Conservation (phyloP, 768 basidiomycete species). For the Leccinum subtestaceum region DNA sequence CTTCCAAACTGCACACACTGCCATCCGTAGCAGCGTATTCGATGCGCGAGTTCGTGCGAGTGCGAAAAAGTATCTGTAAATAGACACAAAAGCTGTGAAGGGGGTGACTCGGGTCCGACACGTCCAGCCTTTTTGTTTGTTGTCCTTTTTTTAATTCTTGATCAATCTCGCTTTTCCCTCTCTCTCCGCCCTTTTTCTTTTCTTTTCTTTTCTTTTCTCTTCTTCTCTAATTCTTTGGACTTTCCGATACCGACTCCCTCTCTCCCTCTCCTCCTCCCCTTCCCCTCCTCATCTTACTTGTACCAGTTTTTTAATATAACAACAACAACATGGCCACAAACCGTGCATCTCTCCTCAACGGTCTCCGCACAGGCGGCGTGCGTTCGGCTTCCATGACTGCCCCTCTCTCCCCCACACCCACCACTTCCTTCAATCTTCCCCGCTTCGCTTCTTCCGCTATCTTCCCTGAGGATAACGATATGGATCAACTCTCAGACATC, state of each 20-base stretch:
- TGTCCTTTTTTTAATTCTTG: constrained; percentile 1
- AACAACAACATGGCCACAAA: constrained; percentile 42
- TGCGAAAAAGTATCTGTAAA: constrained; percentile 77
- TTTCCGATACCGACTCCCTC: background rate
- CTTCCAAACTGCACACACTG: constrained; percentile 90
- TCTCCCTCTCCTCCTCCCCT: background rate
- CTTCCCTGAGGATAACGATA: constrained; percentile 52
- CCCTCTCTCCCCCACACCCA: constrained; percentile 69
- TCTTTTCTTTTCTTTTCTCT: constrained; percentile 17
- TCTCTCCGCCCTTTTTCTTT: background rate
- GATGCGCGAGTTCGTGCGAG: constrained; percentile 80
- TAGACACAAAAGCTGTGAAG: constrained; percentile 2
- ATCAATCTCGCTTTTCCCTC: constrained; percentile 7
- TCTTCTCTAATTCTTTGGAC: constrained; percentile 11
- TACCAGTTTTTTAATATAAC: constrained; percentile 25
- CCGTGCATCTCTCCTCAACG: constrained; percentile 83
- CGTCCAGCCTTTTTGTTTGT: constrained; percentile 20
- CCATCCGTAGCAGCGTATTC: constrained; percentile 77
- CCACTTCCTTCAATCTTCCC: constrained; percentile 60
- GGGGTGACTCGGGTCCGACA: constrained; percentile 16
- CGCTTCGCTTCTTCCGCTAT: constrained; percentile 46
- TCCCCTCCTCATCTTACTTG: constrained; percentile 8
- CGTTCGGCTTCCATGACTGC: constrained; percentile 61
- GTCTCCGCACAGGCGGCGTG: constrained; percentile 88
- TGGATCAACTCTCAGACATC: constrained; percentile 60